Base-by-base conservation (phyloP, 192 early-diverging fungal genomes). In the Rhizophagus prolifer region DNA sequence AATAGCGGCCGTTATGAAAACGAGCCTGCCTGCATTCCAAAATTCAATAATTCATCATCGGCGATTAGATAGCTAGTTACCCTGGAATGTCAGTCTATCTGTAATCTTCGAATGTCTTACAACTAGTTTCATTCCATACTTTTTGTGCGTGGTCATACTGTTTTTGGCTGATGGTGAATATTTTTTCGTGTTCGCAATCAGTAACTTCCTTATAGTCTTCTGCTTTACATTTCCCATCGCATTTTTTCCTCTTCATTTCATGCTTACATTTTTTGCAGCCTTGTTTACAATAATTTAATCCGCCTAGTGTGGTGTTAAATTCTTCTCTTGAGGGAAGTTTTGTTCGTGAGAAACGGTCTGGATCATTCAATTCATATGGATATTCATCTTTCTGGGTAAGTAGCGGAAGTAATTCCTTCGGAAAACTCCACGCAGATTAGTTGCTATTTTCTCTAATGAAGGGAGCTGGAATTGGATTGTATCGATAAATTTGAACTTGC, bases 401-500 rank as follows among this genome's bases (percentile, higher is more conserved):
- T 21, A 71, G 54, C 1, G 47, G 44, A 25, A 71, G 26, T 26
- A 70, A 47, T 46, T 50, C 0, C 46, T 31, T 2, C 50, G 69
- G 41, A 19, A 70, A 54, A 38, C 69, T n/a, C 41, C 69, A 50
- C 46, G 69, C 21, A 70, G n/a, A 44, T 70, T 70, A 9, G 34
- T 12, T 25, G 69, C 41, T 1, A 70, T 23, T 23, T 70, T 70
- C 16, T 10, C 47, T 70, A 70, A 70, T 10, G 36, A 2, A 16
- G 69, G 69, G 21, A 70, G 12, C 2, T 0, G 41, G 41, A 70
- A 70, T 26, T 70, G 13, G 0, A 47, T n/a, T 23, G 36, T 50
- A 47, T 70, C 69, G n/a, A 70, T 70, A 54, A 70, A 70, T 70
- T 70, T 31, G n/a, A 70, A 38, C 2, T 70, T 46, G 6, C 69